Conservation (phyloP, 257 asterid genomes). For the Plantago ovata region DNA sequence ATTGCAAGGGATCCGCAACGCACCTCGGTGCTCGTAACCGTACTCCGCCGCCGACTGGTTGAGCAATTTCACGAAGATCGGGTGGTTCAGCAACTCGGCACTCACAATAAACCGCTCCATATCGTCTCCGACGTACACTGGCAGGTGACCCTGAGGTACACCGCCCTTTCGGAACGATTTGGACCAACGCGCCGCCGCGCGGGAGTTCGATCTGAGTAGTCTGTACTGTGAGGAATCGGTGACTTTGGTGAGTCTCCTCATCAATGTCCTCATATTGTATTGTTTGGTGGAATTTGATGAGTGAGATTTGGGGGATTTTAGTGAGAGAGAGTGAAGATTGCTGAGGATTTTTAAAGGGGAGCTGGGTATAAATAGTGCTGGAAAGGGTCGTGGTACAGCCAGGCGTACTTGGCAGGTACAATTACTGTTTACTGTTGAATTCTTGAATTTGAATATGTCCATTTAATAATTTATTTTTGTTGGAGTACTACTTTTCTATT, state of each 20-base stretch:
- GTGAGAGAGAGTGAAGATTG: slow-evolving; percentile 21
- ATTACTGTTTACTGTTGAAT: slow-evolving; percentile 37
- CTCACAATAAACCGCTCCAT: slow-evolving; percentile 86
- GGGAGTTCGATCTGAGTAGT: slow-evolving; percentile 38
- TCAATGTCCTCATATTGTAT: slow-evolving; percentile 62
- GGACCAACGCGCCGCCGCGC: slow-evolving; percentile 21
- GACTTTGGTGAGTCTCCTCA: slow-evolving; percentile 57
- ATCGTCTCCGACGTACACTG: slow-evolving; percentile 93
- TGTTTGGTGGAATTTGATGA: neutral
- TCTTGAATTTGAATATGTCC: neutral
- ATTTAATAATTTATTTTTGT: neutral
- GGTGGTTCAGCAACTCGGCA: slow-evolving; percentile 78
- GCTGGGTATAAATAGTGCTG: slow-evolving; percentile 26
- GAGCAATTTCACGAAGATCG: slow-evolving; percentile 57
- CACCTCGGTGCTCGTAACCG: slow-evolving; percentile 85
- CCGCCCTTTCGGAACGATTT: slow-evolving; percentile 30
- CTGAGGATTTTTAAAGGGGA: slow-evolving; percentile 7
- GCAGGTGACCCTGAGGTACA: slow-evolving; percentile 86
- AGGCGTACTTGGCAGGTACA: slow-evolving; percentile 59
- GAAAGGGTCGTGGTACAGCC: slow-evolving; percentile 38
- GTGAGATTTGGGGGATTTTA: neutral
- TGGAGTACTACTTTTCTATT: neutral
- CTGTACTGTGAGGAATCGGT: slow-evolving; percentile 68
- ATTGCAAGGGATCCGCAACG: slow-evolving; percentile 77
- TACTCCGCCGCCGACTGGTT: slow-evolving; percentile 79